Evolutionary conservation across 2,329 filamentous ascomycete species (phyloP).

Genomic region (Fusarium albidum): DNA sequence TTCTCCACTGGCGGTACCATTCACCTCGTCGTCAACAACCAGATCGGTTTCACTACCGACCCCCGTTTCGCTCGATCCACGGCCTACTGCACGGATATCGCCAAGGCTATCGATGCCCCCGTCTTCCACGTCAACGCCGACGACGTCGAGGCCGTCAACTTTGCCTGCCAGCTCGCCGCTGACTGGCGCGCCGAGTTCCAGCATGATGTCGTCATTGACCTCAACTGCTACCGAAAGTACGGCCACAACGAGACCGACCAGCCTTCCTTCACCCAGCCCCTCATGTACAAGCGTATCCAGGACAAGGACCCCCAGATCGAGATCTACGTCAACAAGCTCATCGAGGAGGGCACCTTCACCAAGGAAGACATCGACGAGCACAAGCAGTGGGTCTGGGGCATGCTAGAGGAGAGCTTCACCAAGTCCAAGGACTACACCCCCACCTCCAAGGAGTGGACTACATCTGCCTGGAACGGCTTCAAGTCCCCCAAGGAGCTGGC

Average conservation of each 20-base stretch:
- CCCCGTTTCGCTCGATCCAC: constrained; percentile 97
- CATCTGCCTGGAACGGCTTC: constrained; percentile 99
- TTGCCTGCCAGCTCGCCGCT: constrained; percentile 94
- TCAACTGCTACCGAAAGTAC: constrained; percentile 98
- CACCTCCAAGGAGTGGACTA: constrained; percentile 97
- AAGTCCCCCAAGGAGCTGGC: constrained; percentile 98
- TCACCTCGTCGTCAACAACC: constrained; percentile 98
- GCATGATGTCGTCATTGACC: constrained; percentile 96
- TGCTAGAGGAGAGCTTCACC: constrained; percentile 97
- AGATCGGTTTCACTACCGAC: constrained; percentile 99
- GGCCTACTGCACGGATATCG: constrained; percentile 98
- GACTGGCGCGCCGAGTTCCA: constrained; percentile 99
- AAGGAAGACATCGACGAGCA: constrained; percentile 98
- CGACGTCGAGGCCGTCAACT: constrained; percentile 98
- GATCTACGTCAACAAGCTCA: constrained; percentile 89
- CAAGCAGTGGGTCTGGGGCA: constrained; percentile 99
- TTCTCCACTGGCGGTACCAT: constrained; percentile 98
- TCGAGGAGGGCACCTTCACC: constrained; percentile 92
- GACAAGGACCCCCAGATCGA: constrained; percentile 86
- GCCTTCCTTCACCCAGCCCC: constrained; percentile 97
- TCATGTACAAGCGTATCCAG: constrained; percentile 99
- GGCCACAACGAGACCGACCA: constrained; percentile 99
- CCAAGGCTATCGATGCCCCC: constrained; percentile 97
- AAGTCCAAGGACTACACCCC: constrained; percentile 98
- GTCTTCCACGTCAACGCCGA: constrained; percentile 99